phyloP scores from a whole-genome alignment of 495 filamentous ascomycete genomes.

The Penicillium malachiteum region DNA sequence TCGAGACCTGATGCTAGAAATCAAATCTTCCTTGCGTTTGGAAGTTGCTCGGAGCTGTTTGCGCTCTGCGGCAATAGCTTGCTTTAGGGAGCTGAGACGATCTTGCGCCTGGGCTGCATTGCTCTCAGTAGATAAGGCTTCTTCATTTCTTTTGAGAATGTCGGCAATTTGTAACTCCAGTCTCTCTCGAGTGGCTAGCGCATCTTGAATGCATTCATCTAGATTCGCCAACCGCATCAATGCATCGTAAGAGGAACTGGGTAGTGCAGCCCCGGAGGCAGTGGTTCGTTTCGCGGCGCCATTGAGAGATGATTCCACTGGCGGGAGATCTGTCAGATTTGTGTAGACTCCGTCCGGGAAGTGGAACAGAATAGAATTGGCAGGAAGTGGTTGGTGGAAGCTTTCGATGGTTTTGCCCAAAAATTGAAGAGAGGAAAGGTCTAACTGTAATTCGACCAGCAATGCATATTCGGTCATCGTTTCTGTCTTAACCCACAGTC shows the following conservation, averaged over 20 bases:
- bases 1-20: conserved; percentile 62
- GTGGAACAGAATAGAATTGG: conserved; percentile 84
- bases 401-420: conserved; percentile 74
- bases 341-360: conserved; percentile 89
- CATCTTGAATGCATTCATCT: conserved; percentile 91
- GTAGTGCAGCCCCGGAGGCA: conserved; percentile 34
- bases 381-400: conserved; percentile 72
- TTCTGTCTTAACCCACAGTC: conserved; percentile 71
- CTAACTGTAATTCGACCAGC: conserved; percentile 69
- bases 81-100: conserved; percentile 53
- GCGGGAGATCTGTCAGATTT: conserved; percentile 58
- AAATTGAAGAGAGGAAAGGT: conserved; percentile 72
- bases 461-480: conserved; percentile 57
- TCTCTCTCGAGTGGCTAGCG: conserved; percentile 70
- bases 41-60: conserved; percentile 60
- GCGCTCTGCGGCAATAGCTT: conserved; percentile 61
- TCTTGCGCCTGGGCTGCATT: conserved; percentile 65
- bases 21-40: conserved; percentile 62
- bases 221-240: conserved; percentile 87
- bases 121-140: conserved; percentile 39
- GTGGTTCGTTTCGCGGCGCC: conserved; percentile 21
- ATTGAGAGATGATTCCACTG: conserved; percentile 31
- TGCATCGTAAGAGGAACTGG: conserved; percentile 84
- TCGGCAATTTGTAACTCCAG: conserved; percentile 75
- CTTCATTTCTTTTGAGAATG: conserved; percentile 59